phyloP scores from a whole-genome alignment of 2,329 filamentous ascomycete species.

The Zymoseptoria passerinii region DNA sequence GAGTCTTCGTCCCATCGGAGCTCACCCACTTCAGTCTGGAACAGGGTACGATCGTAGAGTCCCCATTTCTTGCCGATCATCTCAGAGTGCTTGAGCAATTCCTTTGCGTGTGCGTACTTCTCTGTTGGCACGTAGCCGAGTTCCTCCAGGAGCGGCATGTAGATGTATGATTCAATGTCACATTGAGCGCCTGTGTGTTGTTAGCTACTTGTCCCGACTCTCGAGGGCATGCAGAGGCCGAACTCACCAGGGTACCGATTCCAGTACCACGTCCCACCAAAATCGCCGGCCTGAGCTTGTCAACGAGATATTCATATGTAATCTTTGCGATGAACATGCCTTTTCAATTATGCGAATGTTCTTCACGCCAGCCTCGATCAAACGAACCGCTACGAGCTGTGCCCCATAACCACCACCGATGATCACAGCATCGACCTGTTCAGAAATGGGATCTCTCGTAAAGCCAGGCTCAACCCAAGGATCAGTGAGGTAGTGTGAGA shows the following conservation, averaged over 20 bases:
- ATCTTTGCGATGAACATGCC: not conserved
- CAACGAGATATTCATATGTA: not conserved
- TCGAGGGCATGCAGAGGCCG: no score
- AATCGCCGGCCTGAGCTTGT: constrained; percentile 8
- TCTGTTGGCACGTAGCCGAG: constrained; percentile 37
- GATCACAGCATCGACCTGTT: constrained; percentile 15
- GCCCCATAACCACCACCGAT: constrained; percentile 18
- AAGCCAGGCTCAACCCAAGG: constrained; percentile 13
- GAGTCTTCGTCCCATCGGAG: constrained; percentile 28
- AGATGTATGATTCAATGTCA: constrained; percentile 41
- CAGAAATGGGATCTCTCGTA: constrained; percentile 12
- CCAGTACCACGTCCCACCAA: constrained; percentile 40
- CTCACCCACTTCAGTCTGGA: constrained; percentile 16
- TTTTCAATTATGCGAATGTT: constrained; percentile 18
- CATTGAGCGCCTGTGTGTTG: constrained; percentile 41
- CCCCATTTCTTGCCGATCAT: constrained; percentile 14
- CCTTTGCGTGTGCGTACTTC: constrained; percentile 29
- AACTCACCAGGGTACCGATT: constrained; percentile 3
- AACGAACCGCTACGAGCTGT: constrained; percentile 15
- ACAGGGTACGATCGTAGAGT: constrained; percentile 37
- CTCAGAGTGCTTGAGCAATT: constrained; percentile 33
- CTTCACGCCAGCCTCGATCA: constrained; percentile 16
- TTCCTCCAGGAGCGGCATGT: constrained; percentile 38
- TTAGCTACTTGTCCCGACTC: constrained; percentile 30
- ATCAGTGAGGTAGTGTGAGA: constrained; percentile 14